Base-by-base conservation (phyloP, 169 alveolate species). In the Babesia microti region DNA sequence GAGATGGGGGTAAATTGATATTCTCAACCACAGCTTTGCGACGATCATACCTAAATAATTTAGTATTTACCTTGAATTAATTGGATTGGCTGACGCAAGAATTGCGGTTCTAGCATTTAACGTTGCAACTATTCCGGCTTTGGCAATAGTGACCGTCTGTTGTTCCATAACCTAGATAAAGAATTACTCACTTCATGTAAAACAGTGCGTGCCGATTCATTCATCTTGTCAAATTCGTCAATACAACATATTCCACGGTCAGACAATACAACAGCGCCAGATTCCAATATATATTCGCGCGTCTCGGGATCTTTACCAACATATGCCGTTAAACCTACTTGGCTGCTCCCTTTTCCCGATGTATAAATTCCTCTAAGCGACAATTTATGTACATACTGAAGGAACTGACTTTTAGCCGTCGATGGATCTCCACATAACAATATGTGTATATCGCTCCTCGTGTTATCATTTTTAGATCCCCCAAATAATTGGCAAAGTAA, bases 151-250 rank as follows among this genome's bases (percentile, higher is more conserved):
- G 18, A 95, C 97, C 1, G 99, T 94, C 81, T 97, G 97, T 72
- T 94, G 97, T 75, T 97, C 99, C 99, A 97, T 97, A 5, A 58
- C 83, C 52, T 70, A 72, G n/a, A 37, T 66, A 18, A 17, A 50
- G 35, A 6, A 59, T 42, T 6, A 63, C 59, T n/a, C 35, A 94
- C 98, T 83, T 91, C 98, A 68, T 93, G 98, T 41, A 95, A 75
- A 30, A 93, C 93, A 14, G 95, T 94, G 60, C 98, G 81, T n/a
- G 99, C 93, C 34, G 84, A 85, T 35, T 94, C 98, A 51, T 93
- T 98, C 98, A 93, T 93, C 81, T 97, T 97, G 78, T 97, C 99
- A 72, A 97, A 94, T 70, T 97, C 99, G 78, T 97, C 99, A 60
- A 97, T 97, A 69, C 99, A 97, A 58, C 99, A 97, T 15, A 97